Evolutionary conservation across 768 basidiomycete genomes (phyloP).

Genomic region (Rhizopogon rudus): DNA sequence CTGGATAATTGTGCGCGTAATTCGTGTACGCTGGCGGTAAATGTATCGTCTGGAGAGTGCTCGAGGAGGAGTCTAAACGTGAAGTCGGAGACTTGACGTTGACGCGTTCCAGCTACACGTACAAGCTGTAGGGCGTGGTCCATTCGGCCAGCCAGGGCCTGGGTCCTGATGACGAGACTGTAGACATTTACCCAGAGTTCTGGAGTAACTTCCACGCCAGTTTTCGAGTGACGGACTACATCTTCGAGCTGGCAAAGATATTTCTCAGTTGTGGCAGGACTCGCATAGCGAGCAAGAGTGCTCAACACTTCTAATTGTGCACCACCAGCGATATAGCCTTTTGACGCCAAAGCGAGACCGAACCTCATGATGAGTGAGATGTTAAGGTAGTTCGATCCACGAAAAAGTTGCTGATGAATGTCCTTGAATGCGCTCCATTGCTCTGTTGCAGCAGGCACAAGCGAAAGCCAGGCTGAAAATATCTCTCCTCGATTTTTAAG

Average conservation of each 20-base stretch:
- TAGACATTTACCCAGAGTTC: conserved; percentile 13
- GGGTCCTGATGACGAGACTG: conserved; percentile 37
- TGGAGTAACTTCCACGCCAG: neutral
- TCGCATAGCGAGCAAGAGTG: conserved; percentile 39
- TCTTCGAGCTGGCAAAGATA: conserved; percentile 35
- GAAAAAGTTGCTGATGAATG: conserved; percentile 31
- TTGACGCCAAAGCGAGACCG: conserved; percentile 38
- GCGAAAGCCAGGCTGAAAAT: conserved; percentile 40
- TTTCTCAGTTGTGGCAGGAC: conserved; percentile 23
- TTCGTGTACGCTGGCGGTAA: conserved; percentile 12
- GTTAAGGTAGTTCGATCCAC: conserved; percentile 22
- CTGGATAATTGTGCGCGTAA: neutral
- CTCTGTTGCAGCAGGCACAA: conserved; percentile 31
- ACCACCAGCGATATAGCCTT: conserved; percentile 34
- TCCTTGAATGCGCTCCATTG: conserved; percentile 14
- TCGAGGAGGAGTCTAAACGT: conserved; percentile 33
- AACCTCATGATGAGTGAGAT: conserved; percentile 37
- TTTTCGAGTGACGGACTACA: conserved; percentile 8
- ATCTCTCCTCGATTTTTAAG: conserved; percentile 14
- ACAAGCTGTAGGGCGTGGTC: conserved; percentile 42
- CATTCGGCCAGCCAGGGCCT: conserved; percentile 33
- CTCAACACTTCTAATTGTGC: conserved; percentile 26
- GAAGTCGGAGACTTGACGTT: conserved; percentile 27
- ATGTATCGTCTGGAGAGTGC: conserved; percentile 10
- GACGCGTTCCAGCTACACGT: conserved; percentile 26